A percentile compares a stretch with the other conserved stretches of the same genome.
These are phyloP conservation scores for Fusarium metavorans DNA, from an alignment of 2,329 filamentous ascomycete genomes.

Conservation along the genomic window DNA sequence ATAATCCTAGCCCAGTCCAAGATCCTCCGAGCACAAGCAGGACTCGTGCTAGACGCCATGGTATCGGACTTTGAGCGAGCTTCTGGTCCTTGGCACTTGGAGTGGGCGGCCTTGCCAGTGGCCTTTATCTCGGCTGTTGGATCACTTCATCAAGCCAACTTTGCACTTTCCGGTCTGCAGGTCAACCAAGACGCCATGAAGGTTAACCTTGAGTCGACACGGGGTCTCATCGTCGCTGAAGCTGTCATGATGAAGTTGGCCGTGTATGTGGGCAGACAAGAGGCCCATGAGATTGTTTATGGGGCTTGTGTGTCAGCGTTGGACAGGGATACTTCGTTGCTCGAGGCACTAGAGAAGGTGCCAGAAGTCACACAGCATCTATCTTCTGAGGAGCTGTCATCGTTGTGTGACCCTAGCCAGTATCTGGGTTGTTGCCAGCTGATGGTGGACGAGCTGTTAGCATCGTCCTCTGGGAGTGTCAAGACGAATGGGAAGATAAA, in stretches of 20 bases:
- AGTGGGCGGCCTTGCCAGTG: constrained; percentile 67
- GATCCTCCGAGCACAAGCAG: constrained; percentile 64
- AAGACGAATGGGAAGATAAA: background rate
- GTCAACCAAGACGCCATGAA: constrained; percentile 64
- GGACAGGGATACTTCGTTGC: constrained; percentile 11
- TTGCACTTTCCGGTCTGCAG: constrained; percentile 63
- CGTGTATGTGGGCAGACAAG: constrained; percentile 62
- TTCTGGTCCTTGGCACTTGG: constrained; percentile 69
- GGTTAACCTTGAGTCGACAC: constrained; percentile 62
- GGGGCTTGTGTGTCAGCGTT: constrained; percentile 55
- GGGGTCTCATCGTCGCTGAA: constrained; percentile 67
- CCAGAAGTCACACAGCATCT: constrained; percentile 11
- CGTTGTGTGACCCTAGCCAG: constrained; percentile 24
- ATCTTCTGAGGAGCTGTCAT: constrained; percentile 1
- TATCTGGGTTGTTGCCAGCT: constrained; percentile 30
- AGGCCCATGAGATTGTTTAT: constrained; percentile 68
- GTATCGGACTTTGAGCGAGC: constrained; percentile 69
- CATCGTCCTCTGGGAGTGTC: background rate
- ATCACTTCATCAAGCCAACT: constrained; percentile 64
- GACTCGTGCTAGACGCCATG: constrained; percentile 67
- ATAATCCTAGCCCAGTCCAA: constrained; percentile 67
- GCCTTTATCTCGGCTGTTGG: constrained; percentile 66
- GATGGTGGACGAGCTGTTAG: constrained; percentile 32
- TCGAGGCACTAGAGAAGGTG: constrained; percentile 9
- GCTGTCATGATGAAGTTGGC: constrained; percentile 71